Base-by-base conservation (phyloP, 2,329 filamentous ascomycete genomes). In the Cercospora canescens region DNA sequence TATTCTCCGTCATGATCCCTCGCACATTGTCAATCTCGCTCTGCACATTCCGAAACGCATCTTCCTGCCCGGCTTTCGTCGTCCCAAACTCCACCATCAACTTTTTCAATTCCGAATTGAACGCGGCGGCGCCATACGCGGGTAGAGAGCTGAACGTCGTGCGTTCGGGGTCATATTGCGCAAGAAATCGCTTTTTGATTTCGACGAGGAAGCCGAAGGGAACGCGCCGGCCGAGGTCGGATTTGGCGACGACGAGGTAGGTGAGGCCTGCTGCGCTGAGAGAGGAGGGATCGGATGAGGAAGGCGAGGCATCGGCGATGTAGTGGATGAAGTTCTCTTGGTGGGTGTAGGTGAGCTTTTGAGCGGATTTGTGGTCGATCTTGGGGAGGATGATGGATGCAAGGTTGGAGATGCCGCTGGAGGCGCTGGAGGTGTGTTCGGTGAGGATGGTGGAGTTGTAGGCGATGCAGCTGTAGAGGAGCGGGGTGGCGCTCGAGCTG, bases 351-450 rank as follows among this genome's bases (percentile, higher is more conserved):
- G 94, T 98, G 71, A 96, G 88, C 81, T 97, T 97, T 76, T 96
- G 89, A 1, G 93, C 85, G 32, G 86, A 83, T 70, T 84, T 81
- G 82, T 99, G 95, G 63, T 86, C 85, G 84, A 99, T 96, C 80
- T 97, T 97, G 65, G 96, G 95, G 52, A 99, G 92, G 82, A 99
- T 93, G 74, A 97, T 85, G 52, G 93, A 95, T 72, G 94, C 93
- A 74, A 98, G 91, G 12, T 91, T 93, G 4, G 93, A 93, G 64
- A 92, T 91, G 72, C 92, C 89, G 48, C 90, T 92, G 9, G 91
- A 89, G 68, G 93, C 91, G 1, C 93, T 93, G 35, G 92, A 89
- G 57, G 93, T 96, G 83, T 96, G 94, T 82, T 99, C 95, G 75
- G 92, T 84, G 67, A 99, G 89, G 81, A 99, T 97, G 54, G 94